These are phyloP conservation scores for Rhododendron simsii DNA, from an alignment of 148 eudicot species.

Conservation along the genomic window DNA sequence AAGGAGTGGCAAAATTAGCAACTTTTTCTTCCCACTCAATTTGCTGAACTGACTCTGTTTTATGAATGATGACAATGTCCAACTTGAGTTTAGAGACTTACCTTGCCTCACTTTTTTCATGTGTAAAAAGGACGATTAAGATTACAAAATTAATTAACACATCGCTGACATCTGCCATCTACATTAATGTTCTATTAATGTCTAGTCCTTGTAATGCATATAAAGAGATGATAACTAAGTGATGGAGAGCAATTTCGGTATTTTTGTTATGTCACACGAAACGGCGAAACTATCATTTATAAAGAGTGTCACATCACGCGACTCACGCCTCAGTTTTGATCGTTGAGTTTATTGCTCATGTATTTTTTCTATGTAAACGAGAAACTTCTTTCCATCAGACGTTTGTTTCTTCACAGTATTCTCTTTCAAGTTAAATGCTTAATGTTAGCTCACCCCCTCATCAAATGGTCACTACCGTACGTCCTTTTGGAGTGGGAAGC, in stretches of 20 bases:
- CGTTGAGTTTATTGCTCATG: too few species aligned
- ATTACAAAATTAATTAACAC: background rate
- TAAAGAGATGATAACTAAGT: background rate
- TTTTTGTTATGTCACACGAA: background rate
- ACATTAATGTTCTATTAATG: background rate
- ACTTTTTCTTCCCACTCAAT: background rate
- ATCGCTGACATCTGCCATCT: background rate
- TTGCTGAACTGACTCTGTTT: background rate
- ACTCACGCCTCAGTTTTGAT: too few species aligned
- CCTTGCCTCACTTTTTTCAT: background rate
- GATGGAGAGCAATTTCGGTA: background rate
- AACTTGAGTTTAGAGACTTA: background rate
- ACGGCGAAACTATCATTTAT: background rate
- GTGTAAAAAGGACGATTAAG: background rate
- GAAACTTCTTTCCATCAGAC: background rate
- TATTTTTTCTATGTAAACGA: background rate
- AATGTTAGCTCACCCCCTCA: background rate
- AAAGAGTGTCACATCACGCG: background rate
- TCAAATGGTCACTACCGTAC: too few species aligned
- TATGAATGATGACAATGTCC: background rate
- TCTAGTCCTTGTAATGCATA: background rate
- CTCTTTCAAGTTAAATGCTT: background rate
- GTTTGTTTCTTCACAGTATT: background rate
- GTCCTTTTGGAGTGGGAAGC: too few species aligned
- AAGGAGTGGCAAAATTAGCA: too few species aligned